These are phyloP conservation scores for Trichophyton benhamiae DNA, from an alignment of 2,329 filamentous ascomycete genomes.

Conservation along the genomic window DNA sequence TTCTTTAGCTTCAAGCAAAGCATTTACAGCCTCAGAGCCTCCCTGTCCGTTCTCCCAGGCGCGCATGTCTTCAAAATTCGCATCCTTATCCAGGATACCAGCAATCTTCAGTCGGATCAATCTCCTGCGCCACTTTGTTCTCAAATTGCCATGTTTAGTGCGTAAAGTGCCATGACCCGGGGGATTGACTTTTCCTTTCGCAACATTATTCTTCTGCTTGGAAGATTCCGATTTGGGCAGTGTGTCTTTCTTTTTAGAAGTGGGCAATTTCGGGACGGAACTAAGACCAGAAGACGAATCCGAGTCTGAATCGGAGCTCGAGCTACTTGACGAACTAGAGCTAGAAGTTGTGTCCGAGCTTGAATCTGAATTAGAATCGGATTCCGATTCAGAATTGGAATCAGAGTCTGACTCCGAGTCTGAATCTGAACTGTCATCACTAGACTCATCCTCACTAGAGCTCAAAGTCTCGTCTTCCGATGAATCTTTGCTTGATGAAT, in stretches of 20 bases:
- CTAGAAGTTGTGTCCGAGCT: not conserved
- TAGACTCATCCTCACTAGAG: constrained; percentile 13
- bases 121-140: constrained; percentile 39
- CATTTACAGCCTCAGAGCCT: not conserved
- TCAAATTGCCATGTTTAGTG: constrained; percentile 46
- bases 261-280: not conserved
- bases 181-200: constrained; percentile 20
- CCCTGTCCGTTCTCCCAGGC: constrained; percentile 20
- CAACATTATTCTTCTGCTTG: constrained; percentile 9
- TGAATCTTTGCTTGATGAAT: constrained; percentile 5
- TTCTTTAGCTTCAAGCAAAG: constrained; percentile 12
- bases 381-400: not conserved
- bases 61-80: constrained; percentile 40
- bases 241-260: constrained; percentile 17
- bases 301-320: constrained; percentile 15
- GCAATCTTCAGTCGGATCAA: constrained; percentile 42
- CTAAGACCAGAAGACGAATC: constrained; percentile 7
- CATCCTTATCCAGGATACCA: constrained; percentile 40
- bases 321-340: constrained; percentile 6
- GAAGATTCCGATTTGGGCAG: constrained; percentile 12
- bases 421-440: not conserved
- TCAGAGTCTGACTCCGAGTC: not conserved
- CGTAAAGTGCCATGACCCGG: constrained; percentile 39
- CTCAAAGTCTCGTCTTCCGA: constrained; percentile 12
- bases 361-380: constrained; percentile 8